phyloP scores from a whole-genome alignment of 163 green algal species.

The Scenedesmus sp. region DNA sequence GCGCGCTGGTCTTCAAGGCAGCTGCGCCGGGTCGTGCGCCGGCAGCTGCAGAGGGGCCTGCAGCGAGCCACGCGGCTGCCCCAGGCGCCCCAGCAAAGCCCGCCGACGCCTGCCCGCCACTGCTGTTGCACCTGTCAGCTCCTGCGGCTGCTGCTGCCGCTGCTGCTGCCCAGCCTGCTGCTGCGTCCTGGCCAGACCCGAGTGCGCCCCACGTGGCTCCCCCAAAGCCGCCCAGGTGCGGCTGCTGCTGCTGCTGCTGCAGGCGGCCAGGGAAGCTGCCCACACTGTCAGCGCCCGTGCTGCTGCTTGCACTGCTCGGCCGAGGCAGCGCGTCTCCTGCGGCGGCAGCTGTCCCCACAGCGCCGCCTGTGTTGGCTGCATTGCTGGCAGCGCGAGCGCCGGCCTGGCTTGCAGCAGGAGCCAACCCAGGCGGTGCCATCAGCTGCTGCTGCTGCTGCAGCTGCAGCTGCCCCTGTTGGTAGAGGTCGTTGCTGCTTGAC shows the following conservation, averaged over 20 bases:
- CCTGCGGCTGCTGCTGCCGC: background rate
- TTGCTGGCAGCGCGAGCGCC: background rate
- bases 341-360: background rate
- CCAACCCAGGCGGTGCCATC: background rate
- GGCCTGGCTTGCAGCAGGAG: background rate
- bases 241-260: constrained; percentile 33
- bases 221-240: background rate
- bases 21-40: background rate
- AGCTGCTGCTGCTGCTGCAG: constrained; percentile 12
- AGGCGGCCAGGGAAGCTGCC: background rate
- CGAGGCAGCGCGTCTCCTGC: background rate
- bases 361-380: background rate
- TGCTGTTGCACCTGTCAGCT: constrained; percentile 1
- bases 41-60: background rate
- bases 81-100: background rate
- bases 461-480: constrained; percentile 33
- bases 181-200: background rate
- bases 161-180: background rate
- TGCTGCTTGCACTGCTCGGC: background rate
- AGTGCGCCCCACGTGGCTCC: background rate
- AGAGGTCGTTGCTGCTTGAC: constrained; percentile 18
- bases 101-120: background rate
- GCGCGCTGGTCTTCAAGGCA: background rate
- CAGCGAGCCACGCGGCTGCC: background rate
- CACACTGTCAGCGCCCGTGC: background rate